Base-by-base conservation (phyloP, 345 rosid genomes). In the Camelina neglecta region DNA sequence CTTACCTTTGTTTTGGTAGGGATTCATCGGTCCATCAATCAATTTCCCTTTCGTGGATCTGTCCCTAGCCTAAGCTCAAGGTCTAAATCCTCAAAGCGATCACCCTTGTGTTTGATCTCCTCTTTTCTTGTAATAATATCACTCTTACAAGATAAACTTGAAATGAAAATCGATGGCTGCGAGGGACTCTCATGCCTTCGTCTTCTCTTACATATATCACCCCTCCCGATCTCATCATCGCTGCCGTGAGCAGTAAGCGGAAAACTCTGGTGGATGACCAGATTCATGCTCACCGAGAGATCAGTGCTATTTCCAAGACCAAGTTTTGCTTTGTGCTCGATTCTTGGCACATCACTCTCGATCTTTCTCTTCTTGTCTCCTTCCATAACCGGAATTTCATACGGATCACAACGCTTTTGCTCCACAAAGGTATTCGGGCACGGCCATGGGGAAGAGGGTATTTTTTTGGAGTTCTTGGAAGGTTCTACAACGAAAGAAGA, bases 61-160 rank as follows among this genome's bases (percentile, higher is more conserved):
- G 74, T 18, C 6, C 96, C 97, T 41, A 93, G 96, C 82, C 98
- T 84, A 67, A 93, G 97, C 82, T 93, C 98, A 66, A 93, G 98
- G 86, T 93, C 98, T 79, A 93, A 61, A 24, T 88, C 98, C 70
- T 91, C 92, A 58, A 75, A 69, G 7, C 75, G 66, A 69, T 74
- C 75, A 66, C 79, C 79, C 70, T 81, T 82, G 16, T 79, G 83
- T 72, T 83, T 83, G 36, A 60, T 51, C 56, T 76, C 80, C 67
- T 84, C 87, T 47, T 78, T 70, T 72, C 42, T 63, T 62, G 71
- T 55, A 21, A 61, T 73, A 18, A 80, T 69, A 73, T 49, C 76
- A 76, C 75, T 80, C 72, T 65, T 79, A 60, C 79, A 81, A 54
- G 76, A 66, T 16, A 89, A 69, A 67, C 81, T 70, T 48, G 90